These are phyloP conservation scores for Chrysoporthe puriensis DNA, from an alignment of 2,329 filamentous ascomycete genomes.

Conservation along the genomic window DNA sequence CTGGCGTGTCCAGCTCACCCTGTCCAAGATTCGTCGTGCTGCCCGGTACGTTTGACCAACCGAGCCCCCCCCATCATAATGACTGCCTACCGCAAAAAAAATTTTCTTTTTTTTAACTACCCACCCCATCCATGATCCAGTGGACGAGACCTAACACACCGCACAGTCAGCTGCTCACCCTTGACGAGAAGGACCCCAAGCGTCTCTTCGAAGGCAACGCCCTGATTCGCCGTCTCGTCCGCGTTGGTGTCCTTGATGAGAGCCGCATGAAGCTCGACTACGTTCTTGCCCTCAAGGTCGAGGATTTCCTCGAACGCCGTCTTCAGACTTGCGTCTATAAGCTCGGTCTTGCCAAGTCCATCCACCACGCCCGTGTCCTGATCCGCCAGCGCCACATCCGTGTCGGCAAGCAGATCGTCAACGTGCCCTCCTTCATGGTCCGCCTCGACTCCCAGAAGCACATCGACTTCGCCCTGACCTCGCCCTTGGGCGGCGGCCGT, in stretches of 20 bases:
- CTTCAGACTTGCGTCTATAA: constrained; percentile 99
- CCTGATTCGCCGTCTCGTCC: constrained; percentile 99
- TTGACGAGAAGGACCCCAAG: constrained; percentile 99
- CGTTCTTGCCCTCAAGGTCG: constrained; percentile 97
- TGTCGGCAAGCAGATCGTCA: constrained; percentile 99
- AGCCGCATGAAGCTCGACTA: constrained; percentile 99
- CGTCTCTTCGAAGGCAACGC: constrained; percentile 99
- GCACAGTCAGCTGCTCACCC: constrained; percentile 94
- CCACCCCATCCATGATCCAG: neutral
- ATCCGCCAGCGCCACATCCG: constrained; percentile 99
- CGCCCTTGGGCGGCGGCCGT: constrained; percentile 95
- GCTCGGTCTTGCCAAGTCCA: constrained; percentile 99
- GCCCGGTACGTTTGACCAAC: constrained; percentile 74
- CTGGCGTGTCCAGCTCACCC: constrained; percentile 98
- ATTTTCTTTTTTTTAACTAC: neutral
- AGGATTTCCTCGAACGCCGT: constrained; percentile 99
- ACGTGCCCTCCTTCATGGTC: constrained; percentile 99
- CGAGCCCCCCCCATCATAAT: neutral
- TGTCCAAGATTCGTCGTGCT: constrained; percentile 99
- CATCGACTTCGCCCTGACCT: constrained; percentile 98
- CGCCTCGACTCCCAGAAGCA: constrained; percentile 99
- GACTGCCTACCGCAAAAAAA: neutral
- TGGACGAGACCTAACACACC: constrained; percentile 27
- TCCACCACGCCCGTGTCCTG: constrained; percentile 99
- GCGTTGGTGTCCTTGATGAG: constrained; percentile 99